phyloP scores from a whole-genome alignment of 441 rosid genomes.

The Pelargonium cotyledonis region DNA sequence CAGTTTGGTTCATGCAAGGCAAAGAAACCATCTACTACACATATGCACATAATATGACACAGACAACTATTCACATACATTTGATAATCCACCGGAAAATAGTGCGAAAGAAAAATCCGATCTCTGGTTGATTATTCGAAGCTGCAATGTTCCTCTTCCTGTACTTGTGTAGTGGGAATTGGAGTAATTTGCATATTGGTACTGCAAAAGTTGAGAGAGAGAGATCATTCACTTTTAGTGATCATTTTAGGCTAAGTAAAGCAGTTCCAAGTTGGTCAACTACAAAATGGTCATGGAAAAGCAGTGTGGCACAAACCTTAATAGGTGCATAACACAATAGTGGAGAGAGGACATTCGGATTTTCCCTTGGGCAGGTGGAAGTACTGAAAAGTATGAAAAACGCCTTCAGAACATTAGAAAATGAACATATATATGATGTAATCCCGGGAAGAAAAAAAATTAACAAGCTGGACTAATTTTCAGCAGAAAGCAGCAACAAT shows the following conservation, averaged over 20 bases:
- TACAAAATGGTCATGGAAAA: constrained; percentile 6
- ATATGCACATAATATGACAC: background rate
- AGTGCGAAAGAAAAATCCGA: constrained; percentile 5
- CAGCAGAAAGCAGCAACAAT: background rate
- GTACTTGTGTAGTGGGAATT: constrained; percentile 37
- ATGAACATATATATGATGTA: constrained; percentile 3
- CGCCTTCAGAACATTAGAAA: background rate
- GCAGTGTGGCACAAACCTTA: constrained; percentile 41
- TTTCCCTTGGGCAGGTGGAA: constrained; percentile 45
- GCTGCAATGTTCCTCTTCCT: constrained; percentile 7
- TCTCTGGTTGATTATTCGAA: constrained; percentile 3
- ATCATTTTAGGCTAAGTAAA: constrained; percentile 1
- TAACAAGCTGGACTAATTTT: background rate
- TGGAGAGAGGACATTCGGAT: constrained; percentile 43
- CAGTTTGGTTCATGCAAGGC: constrained; percentile 1
- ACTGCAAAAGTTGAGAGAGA: constrained; percentile 37
- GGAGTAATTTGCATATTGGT: constrained; percentile 65
- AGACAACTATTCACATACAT: background rate
- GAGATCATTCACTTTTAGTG: constrained; percentile 3
- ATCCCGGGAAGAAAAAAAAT: background rate
- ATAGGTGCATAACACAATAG: constrained; percentile 61
- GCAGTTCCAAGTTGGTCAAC: background rate
- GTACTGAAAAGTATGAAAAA: constrained; percentile 37
- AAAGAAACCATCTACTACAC: background rate
- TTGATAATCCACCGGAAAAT: constrained; percentile 5